Evolutionary conservation across 2,329 filamentous ascomycete genomes (phyloP), one percentile per base, ranked within the genome.

Genomic region (Thielaviopsis populi): DNA sequence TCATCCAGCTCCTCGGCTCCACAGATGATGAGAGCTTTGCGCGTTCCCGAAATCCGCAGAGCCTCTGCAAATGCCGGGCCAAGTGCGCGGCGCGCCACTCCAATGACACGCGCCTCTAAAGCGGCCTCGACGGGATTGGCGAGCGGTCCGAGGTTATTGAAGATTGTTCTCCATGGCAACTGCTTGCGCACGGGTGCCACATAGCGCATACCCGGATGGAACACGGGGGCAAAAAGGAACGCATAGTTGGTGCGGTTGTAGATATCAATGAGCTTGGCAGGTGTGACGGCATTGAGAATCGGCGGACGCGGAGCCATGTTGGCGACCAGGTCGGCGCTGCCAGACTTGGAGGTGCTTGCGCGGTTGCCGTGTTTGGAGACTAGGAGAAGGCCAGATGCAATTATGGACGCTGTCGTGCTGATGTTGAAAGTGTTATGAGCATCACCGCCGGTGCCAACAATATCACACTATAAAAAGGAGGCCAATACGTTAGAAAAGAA

Each of bases 381-480:
- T 70, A 95, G 80, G 42, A 99, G 82, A 33, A 95, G 78, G 3
- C 91, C 85, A 5, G 91, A 95, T 58, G 89, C 90, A 59, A 99
- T 79, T 71, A 99, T 96, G 19, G 91, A 96, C 1, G 94, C 84
- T 6, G 94, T 96, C 3, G 94, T 99, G 69, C 88, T 94, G 73
- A 99, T 92, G 74, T 99, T 99, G 83, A 96, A 99, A 41, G 94
- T 99, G 74, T 95, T 90, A 79, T 97, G 91, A 22, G 88, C 87
- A 77, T 99, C 94, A 71, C 94, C 94, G 68, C 94, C 94, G 7
- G 94, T 99, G 69, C 94, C 94, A 65, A 99, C 94, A 73, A 99
- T 97, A 74, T 99, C 94, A 73, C 91, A 85, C 78, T 84, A 53
- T 5, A 37, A 27, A 56, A 33, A 63, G 40, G 41, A n/a, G 11